Percentiles rank a stretch among this genome's conserved stretches.
phyloP scores from a whole-genome alignment of 768 basidiomycete species.

The Pisolithus marmoratus region DNA sequence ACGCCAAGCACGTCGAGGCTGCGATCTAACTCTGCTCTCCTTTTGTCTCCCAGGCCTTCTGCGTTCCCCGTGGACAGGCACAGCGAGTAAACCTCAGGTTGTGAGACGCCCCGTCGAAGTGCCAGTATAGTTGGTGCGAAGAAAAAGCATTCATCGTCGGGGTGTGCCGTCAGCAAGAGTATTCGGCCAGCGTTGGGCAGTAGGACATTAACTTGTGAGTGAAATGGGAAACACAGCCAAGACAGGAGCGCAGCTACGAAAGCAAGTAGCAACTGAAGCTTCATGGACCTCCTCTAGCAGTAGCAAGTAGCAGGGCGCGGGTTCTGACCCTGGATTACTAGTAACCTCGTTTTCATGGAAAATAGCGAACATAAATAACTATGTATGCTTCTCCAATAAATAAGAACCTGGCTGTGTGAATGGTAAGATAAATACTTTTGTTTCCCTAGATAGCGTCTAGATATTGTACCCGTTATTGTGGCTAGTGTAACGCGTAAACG shows the following conservation, averaged over 20 bases:
- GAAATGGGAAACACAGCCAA: slow-evolving; percentile 20
- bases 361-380: too few species aligned
- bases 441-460: too few species aligned
- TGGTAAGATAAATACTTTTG: too few species aligned
- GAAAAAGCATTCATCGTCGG: slow-evolving; percentile 94
- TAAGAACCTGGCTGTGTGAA: too few species aligned
- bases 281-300: background rate
- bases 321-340: background rate
- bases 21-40: slow-evolving; percentile 51
- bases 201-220: slow-evolving; percentile 18
- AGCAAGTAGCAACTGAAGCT: slow-evolving; percentile 14
- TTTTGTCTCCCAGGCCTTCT: slow-evolving; percentile 61
- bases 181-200: slow-evolving; percentile 24
- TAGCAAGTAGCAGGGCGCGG: too few species aligned
- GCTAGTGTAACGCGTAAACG: too few species aligned
- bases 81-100: slow-evolving; percentile 47
- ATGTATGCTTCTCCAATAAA: too few species aligned
- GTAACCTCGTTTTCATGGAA: too few species aligned
- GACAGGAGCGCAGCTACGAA: slow-evolving; percentile 15
- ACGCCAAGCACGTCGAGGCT: slow-evolving; percentile 72
- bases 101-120: slow-evolving; percentile 27
- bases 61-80: slow-evolving; percentile 80
- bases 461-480: too few species aligned
- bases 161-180: slow-evolving; percentile 84
- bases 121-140: slow-evolving; percentile 79